Base-by-base conservation (phyloP, 352 stramenopile species). In the Achlya hypogyna region DNA sequence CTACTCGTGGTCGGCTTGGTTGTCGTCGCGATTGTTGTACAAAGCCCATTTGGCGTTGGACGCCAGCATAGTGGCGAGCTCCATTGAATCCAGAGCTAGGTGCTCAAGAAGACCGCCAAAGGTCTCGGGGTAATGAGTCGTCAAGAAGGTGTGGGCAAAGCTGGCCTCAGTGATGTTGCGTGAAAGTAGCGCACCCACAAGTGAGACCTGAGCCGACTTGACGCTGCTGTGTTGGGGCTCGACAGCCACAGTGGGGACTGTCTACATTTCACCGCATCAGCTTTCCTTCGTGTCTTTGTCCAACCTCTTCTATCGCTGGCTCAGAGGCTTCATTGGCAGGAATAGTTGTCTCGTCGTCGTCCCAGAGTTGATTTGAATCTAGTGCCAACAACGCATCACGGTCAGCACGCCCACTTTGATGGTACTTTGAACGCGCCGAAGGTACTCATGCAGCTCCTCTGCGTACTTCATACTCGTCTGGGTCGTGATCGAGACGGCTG, bases 301-400 rank as follows among this genome's bases (percentile, higher is more conserved):
- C 4, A 56, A 12, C 12, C 6, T 32, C 49, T 32, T n/a, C 12
- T 12, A 9, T 4, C 23, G 8, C 28, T 28, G 49, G 20, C 49
- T n/a, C 23, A 6, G 10, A n/a, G 28, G 49, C 6, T 42, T 42
- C 34, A 14, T 56, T 8, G n/a, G n/a, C n/a, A n/a, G n/a, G n/a
- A n/a, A n/a, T n/a, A n/a, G n/a, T n/a, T n/a, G n/a, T n/a, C 9
- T 56, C 49, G 25, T 32, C 49, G 16, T 60, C 27, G 51, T 42
- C 51, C 51, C 51, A 60, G 27, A 60, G 43, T 42, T 60, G 51
- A 42, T 60, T 60, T 5, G 51, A 60, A 22, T 60, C 51, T 60
- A 42, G 12, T n/a, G n/a, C 34, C 6, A 42, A 8, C 25, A 20
- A 20, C n/a, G 22, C 40, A 60, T 12, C 5, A n/a, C 14, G 16